Percentiles rank a stretch among this genome's conserved stretches.
Evolutionary conservation across 306 rosid species (phyloP).

Genomic region (Prunus campanulata): DNA sequence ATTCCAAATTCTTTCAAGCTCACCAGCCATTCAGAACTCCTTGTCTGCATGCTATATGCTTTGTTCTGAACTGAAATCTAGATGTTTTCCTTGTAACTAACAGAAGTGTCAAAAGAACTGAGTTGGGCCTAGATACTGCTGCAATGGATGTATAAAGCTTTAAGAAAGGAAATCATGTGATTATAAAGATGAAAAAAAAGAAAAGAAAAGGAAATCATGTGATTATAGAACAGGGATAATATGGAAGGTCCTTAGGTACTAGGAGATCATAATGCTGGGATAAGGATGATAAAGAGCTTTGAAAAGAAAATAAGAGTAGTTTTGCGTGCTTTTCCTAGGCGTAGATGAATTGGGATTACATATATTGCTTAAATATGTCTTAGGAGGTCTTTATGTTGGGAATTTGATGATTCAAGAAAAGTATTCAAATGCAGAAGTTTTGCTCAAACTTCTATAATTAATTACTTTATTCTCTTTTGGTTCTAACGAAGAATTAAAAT

Average conservation of each 20-base stretch:
- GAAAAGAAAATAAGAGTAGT: neutral
- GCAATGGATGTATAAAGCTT: neutral
- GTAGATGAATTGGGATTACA: neutral
- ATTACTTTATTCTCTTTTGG: neutral
- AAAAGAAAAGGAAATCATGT: too few relatives aligned
- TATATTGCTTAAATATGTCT: neutral
- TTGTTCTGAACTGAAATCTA: neutral
- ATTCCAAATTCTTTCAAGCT: constrained; percentile 10
- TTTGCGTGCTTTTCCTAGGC: neutral
- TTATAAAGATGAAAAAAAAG: too few relatives aligned
- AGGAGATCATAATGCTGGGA: constrained; percentile 1
- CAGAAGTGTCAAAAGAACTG: neutral
- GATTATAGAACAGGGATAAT: too few relatives aligned
- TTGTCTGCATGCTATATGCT: neutral
- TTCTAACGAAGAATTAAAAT: neutral
- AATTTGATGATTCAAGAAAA: neutral
- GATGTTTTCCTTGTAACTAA: neutral
- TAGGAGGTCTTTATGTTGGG: neutral
- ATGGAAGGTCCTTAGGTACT: neutral
- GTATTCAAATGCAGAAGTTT: neutral
- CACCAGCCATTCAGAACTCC: constrained; percentile 1
- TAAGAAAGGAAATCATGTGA: neutral
- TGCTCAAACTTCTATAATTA: neutral
- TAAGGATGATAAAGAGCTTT: neutral
- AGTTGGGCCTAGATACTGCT: neutral